Base-by-base conservation (phyloP, 768 basidiomycete genomes). In the Mycena rebaudengoi region DNA sequence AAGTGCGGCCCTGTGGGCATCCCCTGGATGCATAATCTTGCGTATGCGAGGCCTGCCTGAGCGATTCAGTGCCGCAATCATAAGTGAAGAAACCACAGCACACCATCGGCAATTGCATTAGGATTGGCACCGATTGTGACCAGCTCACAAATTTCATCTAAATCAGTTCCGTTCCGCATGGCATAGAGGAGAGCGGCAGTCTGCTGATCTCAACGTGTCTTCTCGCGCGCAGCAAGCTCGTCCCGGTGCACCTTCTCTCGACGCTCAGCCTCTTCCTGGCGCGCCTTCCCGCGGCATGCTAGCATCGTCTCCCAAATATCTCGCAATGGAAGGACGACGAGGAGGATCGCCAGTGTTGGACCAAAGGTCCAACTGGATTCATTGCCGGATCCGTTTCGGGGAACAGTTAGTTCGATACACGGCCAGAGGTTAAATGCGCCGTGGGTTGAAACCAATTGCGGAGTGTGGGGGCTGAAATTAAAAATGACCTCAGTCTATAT, bases 351-450 rank as follows among this genome's bases (percentile, higher is more conserved):
- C 3, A 64, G 37, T 13, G 51, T 49, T 25, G 56, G 62, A 21
- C 62, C 62, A 18, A 64, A 51, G 2, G 62, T 57, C 62, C 62
- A 64, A 4, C 1, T n/a, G 7, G 18, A 30, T 8, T 64, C 62
- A n/a, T n/a, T n/a, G 6, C 12, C 46, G 3, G 13, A 7, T 3
- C 8, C 45, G 16, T 41, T 64, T 26, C n/a, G 54, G 5, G 3
- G 18, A 1, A 64, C 21, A 2, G 45, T 35, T 11, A 64, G 62
- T 30, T 64, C 62, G 16, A 37, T 52, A n/a, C n/a, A n/a, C n/a
- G n/a, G n/a, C n/a, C n/a, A n/a, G n/a, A n/a, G n/a, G n/a, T n/a
- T n/a, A n/a, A n/a, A n/a, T n/a, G n/a, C n/a, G n/a, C n/a, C n/a
- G n/a, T n/a, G n/a, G n/a, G n/a, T n/a, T n/a, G n/a, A n/a, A n/a